phyloP scores from a whole-genome alignment of 2,329 filamentous ascomycete genomes.

The Zymoseptoria passerinii region DNA sequence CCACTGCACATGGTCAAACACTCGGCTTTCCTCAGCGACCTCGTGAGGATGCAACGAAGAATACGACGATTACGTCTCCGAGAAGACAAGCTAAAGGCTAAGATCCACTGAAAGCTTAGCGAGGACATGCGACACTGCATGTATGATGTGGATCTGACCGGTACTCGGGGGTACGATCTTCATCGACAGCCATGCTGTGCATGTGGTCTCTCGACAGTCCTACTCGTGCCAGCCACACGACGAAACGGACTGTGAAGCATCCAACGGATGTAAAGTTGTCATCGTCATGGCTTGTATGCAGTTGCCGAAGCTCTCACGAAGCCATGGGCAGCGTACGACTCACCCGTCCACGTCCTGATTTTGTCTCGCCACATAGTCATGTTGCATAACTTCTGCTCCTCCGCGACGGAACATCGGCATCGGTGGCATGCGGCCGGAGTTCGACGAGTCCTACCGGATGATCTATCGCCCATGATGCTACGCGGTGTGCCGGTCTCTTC shows the following conservation, averaged over 20 bases:
- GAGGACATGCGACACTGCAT: background rate
- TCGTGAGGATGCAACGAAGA: background rate
- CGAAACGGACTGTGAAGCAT: no score
- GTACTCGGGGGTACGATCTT: background rate
- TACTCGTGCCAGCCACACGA: no score
- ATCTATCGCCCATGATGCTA: background rate
- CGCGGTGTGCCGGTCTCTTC: background rate
- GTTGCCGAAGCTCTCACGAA: no score
- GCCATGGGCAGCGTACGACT: background rate
- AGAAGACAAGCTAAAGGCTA: background rate
- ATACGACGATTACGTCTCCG: background rate
- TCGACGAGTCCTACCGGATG: background rate
- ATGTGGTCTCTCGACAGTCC: no score
- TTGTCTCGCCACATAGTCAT: background rate
- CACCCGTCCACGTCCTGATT: background rate
- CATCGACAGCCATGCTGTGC: background rate
- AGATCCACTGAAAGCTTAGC: background rate
- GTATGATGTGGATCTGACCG: background rate
- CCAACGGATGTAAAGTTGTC: no score
- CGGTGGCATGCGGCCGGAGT: background rate
- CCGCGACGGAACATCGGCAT: background rate
- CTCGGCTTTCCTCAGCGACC: background rate
- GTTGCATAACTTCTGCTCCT: background rate
- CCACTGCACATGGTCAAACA: background rate
- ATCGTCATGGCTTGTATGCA: no score